phyloP scores from a whole-genome alignment of 768 basidiomycete genomes.

The Lactarius sanguifluus region DNA sequence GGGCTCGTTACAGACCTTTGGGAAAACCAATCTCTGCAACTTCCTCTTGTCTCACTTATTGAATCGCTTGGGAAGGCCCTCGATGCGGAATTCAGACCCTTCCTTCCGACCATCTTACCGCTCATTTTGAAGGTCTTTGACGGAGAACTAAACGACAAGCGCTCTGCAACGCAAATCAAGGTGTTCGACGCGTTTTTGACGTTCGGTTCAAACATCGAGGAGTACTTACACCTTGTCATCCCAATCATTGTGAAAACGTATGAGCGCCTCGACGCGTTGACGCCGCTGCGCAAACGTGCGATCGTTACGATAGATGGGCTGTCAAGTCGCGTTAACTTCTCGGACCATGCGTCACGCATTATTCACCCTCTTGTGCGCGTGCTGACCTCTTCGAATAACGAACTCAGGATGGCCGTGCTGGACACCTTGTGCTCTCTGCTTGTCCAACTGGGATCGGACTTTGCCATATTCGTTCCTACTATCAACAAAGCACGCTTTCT shows the following conservation, averaged over 20 bases:
- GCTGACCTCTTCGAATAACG: constrained; percentile 68
- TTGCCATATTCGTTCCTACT: constrained; percentile 96
- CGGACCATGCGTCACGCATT: constrained; percentile 95
- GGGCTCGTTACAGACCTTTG: constrained; percentile 85
- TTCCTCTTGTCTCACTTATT: constrained; percentile 89
- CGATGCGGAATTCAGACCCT: constrained; percentile 96
- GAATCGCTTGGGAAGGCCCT: constrained; percentile 92
- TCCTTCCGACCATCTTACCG: constrained; percentile 86
- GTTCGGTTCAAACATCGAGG: constrained; percentile 95
- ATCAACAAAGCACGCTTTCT: constrained; percentile 76
- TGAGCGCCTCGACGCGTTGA: constrained; percentile 75
- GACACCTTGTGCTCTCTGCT: constrained; percentile 92
- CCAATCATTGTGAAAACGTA: constrained; percentile 92
- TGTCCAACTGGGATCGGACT: constrained; percentile 92
- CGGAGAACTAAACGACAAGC: constrained; percentile 79
- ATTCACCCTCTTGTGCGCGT: constrained; percentile 94
- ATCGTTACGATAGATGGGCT: constrained; percentile 90
- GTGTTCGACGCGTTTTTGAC: constrained; percentile 94
- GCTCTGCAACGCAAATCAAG: constrained; percentile 77
- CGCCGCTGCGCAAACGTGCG: constrained; percentile 78
- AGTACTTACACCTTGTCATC: constrained; percentile 95
- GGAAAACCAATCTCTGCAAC: constrained; percentile 79
- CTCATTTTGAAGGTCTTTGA: constrained; percentile 90
- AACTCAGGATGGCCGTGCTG: constrained; percentile 83
- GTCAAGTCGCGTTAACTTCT: constrained; percentile 92